Conservation (phyloP, 2,329 filamentous ascomycete species). For the Ilyonectria robusta region DNA sequence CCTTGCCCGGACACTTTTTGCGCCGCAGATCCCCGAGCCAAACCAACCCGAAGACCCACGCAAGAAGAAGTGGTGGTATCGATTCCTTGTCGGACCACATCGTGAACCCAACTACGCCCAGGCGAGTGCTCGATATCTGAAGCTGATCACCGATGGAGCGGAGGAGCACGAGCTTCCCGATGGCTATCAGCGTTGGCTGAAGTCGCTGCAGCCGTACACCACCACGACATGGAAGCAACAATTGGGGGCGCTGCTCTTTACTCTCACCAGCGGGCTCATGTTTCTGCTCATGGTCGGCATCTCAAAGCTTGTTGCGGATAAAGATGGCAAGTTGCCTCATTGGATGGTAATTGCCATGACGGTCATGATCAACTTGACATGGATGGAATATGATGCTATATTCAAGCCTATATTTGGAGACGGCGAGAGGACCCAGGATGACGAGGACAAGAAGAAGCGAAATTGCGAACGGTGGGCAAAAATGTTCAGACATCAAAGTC, state of each 20-base stretch:
- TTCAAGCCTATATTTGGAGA: slow-evolving; percentile 82
- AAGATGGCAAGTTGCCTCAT: slow-evolving; percentile 75
- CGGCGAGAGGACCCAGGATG: slow-evolving; percentile 76
- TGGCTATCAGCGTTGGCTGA: slow-evolving; percentile 83
- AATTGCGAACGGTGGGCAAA: slow-evolving; percentile 9
- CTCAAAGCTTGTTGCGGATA: slow-evolving; percentile 68
- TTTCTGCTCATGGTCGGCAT: slow-evolving; percentile 65
- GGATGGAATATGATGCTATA: slow-evolving; percentile 61
- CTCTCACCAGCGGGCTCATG: slow-evolving; percentile 69
- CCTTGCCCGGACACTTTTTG: slow-evolving; percentile 87
- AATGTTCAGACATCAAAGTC: slow-evolving; percentile 20
- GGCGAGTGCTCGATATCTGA: slow-evolving; percentile 86
- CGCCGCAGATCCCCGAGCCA: slow-evolving; percentile 66
- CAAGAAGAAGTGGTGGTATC: slow-evolving; percentile 61
- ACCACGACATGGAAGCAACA: slow-evolving; percentile 77
- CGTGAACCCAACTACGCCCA: slow-evolving; percentile 83
- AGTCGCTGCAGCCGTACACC: slow-evolving; percentile 77
- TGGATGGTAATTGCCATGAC: slow-evolving; percentile 73
- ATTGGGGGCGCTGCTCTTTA: slow-evolving; percentile 75
- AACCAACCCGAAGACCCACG: slow-evolving; percentile 49
- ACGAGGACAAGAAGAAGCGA: slow-evolving; percentile 28
- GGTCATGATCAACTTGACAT: slow-evolving; percentile 65
- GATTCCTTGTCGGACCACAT: slow-evolving; percentile 60
- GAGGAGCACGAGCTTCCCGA: slow-evolving; percentile 83
- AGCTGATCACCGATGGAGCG: slow-evolving; percentile 84